These are phyloP conservation scores for Hordeum vulgare DNA, from an alignment of 176 grass and related monocot species.

Conservation along the genomic window DNA sequence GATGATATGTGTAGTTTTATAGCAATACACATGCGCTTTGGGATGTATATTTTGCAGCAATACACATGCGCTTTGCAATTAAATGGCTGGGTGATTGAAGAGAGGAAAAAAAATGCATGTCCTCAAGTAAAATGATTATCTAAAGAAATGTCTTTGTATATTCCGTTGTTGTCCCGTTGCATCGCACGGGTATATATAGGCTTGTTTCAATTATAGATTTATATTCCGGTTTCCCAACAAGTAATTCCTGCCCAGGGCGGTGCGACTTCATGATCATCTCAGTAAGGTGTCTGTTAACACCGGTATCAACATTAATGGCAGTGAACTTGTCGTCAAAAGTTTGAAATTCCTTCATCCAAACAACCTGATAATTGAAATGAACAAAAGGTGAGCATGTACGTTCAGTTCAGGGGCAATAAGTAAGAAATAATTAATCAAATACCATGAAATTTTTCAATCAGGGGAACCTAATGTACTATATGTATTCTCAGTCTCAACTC, in stretches of 20 bases:
- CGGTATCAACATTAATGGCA: neutral
- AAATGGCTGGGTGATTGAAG: no score
- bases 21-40: no score
- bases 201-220: neutral
- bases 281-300: neutral
- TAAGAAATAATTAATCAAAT: neutral
- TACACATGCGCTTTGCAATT: no score
- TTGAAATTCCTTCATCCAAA: neutral
- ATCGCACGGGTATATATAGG: no score
- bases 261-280: neutral
- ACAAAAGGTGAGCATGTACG: neutral
- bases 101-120: no score
- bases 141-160: no score
- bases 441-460: neutral
- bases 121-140: no score
- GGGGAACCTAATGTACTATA: neutral
- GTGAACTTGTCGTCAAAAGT: neutral
- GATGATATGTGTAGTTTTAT: no score
- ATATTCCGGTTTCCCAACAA: neutral
- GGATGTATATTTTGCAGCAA: no score
- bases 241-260: neutral
- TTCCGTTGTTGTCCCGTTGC: no score
- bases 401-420: neutral
- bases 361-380: neutral
- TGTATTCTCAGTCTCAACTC: no score